These are phyloP conservation scores for Candida boidinii DNA, from an alignment of 805 yeast species.

Conservation along the genomic window DNA sequence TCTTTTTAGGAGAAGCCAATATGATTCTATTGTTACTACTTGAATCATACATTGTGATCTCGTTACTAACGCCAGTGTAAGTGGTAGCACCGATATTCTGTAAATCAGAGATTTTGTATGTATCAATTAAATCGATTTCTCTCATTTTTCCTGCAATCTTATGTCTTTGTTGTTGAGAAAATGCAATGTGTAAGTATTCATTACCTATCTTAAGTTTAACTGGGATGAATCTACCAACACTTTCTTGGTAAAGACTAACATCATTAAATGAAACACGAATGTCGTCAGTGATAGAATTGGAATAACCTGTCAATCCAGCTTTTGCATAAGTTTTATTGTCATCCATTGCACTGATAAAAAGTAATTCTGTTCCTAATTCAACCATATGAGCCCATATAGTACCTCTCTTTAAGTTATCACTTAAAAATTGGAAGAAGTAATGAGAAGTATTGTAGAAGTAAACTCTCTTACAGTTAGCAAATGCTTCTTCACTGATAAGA, in stretches of 20 bases:
- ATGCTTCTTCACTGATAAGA: constrained; percentile 41
- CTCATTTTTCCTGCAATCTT: constrained; percentile 28
- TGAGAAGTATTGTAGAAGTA: constrained; percentile 44
- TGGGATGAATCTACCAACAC: constrained; percentile 43
- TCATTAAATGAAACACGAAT: constrained; percentile 44
- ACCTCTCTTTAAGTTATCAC: constrained; percentile 3
- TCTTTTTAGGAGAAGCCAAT: constrained; percentile 39
- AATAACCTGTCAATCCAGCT: constrained; percentile 33
- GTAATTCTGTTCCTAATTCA: constrained; percentile 5
- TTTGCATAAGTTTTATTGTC: constrained; percentile 34
- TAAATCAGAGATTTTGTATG: constrained; percentile 32
- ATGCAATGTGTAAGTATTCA: constrained; percentile 50
- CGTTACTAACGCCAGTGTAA: constrained; percentile 39
- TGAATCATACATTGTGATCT: constrained; percentile 34
- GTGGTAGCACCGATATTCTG: constrained; percentile 31
- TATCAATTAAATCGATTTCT: constrained; percentile 32
- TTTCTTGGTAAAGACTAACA: constrained; percentile 41
- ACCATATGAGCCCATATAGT: too few relatives aligned
- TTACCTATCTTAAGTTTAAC: constrained; percentile 64
- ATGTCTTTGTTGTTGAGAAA: constrained; percentile 33
- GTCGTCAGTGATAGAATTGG: constrained; percentile 35
- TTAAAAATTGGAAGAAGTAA: constrained; percentile 10
- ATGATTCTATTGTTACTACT: constrained; percentile 27
- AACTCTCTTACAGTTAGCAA: constrained; percentile 42
- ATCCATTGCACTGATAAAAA: constrained; percentile 38